Base-by-base conservation (phyloP, 2,329 filamentous ascomycete species). In the Pseudocercospora fuligena region DNA sequence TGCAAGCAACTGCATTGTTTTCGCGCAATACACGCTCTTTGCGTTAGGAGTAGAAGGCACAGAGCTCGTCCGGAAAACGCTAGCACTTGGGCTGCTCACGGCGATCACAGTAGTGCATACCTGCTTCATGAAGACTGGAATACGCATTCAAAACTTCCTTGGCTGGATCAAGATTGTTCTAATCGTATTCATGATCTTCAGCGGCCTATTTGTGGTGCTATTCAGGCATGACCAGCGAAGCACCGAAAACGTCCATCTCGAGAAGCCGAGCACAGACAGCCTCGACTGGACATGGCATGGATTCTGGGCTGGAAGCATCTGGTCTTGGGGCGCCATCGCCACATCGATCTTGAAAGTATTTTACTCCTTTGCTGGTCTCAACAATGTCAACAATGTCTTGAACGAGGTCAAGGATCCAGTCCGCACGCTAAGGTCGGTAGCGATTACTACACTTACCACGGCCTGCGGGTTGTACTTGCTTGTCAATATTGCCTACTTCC, bases 401-500 rank as follows among this genome's bases (percentile, higher is more conserved):
- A 90, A 90, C 73, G 90, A 92, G 74, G 89, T 92, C 21, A 87
- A 87, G 66, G 83, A 92, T 66, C 90, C 90, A 0, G 84, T 92
- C 0, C 80, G 85, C 14, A 92, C 90, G 0, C 77, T 92, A 16
- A 88, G 86, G 61, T 72, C 70, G 14, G 70, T 72, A 19, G 53
- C 68, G 12, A 31, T 67, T 6, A 87, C 86, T 0, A 89, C 90
- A 1, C 79, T 92, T 7, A 70, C 84, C 0, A 90, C 89, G 0
- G 85, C 88, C 0, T 88, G 87, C 66, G 78, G 85, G 21, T 80
- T 92, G 63, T 92, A 92, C 71, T 75, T 90, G n/a, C 82, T 92
- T 8, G 84, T 89, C 47, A 91, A 92, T 69, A 74, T 91, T 16
- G 83, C 85, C 1, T 87, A 87, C 68, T 88, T 91, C 62, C 81